phyloP scores from a whole-genome alignment of 116 monocot species.

The Papilionanthe hybrid region DNA sequence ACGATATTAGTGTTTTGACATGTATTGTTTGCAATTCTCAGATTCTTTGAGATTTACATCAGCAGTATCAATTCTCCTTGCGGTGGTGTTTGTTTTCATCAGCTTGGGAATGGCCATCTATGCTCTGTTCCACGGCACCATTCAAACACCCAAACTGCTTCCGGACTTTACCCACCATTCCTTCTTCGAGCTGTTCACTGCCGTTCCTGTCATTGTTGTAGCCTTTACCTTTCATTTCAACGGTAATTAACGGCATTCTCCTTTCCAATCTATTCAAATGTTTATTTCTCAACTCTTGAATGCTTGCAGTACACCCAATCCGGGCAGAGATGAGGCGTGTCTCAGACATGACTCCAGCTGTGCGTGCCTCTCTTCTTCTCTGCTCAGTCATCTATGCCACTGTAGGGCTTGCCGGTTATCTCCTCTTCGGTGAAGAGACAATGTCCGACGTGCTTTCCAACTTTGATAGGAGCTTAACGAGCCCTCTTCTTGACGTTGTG shows the following conservation, averaged over 20 bases:
- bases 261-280: background rate
- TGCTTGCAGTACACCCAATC: constrained; percentile 78
- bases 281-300: background rate
- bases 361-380: constrained; percentile 64
- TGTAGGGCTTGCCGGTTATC: constrained; percentile 71
- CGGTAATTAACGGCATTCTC: constrained; percentile 24
- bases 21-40: constrained; percentile 19
- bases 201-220: constrained; percentile 80
- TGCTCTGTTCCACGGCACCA: constrained; percentile 49
- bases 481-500: constrained; percentile 44
- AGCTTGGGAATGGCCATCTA: constrained; percentile 65
- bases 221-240: constrained; percentile 99
- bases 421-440: constrained; percentile 86
- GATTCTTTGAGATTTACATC: constrained; percentile 78
- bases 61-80: constrained; percentile 74
- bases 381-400: constrained; percentile 69
- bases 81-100: constrained; percentile 72
- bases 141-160: constrained; percentile 46
- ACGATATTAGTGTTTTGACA: background rate
- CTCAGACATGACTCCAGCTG: constrained; percentile 73
- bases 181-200: constrained; percentile 76
- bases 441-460: constrained; percentile 84
- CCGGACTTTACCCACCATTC: constrained; percentile 48
- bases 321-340: constrained; percentile 46
- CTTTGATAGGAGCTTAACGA: constrained; percentile 43